Evolutionary conservation across 2,329 filamentous ascomycete species (phyloP), one percentile per base, ranked within the genome.

Genomic region (Penicillium occitanis): DNA sequence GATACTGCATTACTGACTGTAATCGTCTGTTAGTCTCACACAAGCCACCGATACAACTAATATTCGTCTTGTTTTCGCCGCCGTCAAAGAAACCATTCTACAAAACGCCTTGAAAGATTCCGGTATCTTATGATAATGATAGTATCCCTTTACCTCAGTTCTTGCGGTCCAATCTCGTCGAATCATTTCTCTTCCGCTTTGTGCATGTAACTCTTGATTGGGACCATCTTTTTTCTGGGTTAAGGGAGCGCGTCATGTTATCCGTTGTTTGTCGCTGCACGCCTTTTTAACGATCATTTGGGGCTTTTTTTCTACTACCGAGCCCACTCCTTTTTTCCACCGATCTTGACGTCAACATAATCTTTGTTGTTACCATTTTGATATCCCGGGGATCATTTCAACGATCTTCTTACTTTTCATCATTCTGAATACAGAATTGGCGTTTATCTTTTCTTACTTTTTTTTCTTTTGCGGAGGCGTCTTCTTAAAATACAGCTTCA

Each of bases 11-110:
- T 14, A 19, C 37, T 60, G 37, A 67, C 46, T 44, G n/a, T 28
- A 7, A 28, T 42, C n/a, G 11, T 22, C 33, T 44, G 61, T 19
- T 73, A 98, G 94, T 80, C 87, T 99, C 69, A 99, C 95, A 40
- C 95, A 99, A 90, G 95, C 95, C 55, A 99, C 95, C 69, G 95
- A 99, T 78, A 99, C 95, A 3, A 97, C 93, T 62, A 99, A 99
- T 76, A 97, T 99, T 74, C 91, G 95, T 70, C 86, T 99, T 44
- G 95, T 99, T 58, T 99, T 99, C 80, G 95, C 94, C 40, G 95
- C 95, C 8, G 95, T 99, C 68, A 99, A 99, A 79, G 95, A 99
- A 81, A 99, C 95, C 40, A 99, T 99, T 74, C 83, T 99, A 71
- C 96, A 98, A 80, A 99, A 99, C 78, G 95, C 95, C 58, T 86